Conservation (phyloP, 208 protist genomes). For the Novymonas esmeraldas region DNA sequence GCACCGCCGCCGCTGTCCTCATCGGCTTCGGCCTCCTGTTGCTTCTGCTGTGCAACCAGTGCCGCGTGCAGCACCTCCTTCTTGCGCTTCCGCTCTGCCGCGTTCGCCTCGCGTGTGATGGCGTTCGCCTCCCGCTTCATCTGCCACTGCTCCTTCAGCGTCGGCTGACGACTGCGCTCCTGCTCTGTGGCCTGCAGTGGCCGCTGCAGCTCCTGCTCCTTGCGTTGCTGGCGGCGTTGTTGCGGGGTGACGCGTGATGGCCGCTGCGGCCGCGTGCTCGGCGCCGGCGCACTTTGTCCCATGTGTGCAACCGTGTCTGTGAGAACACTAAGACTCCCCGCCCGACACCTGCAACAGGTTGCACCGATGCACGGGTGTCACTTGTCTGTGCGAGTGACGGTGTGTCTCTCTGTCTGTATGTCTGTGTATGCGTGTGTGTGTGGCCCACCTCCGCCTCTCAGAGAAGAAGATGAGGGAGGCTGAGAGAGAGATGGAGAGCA, state of each 20-base stretch:
- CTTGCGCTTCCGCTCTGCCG: conserved; percentile 21
- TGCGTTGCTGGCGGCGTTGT: conserved; percentile 1
- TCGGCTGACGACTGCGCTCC: conserved; percentile 9
- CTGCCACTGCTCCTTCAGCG: conserved; percentile 32
- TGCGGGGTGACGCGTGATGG: neutral
- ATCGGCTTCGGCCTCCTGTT: conserved; percentile 15
- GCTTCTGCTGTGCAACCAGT: conserved; percentile 21
- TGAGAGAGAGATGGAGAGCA: neutral
- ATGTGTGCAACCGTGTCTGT: conserved; percentile 1
- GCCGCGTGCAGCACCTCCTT: conserved; percentile 29
- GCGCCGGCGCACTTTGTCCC: conserved; percentile 9
- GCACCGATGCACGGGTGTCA: too few species aligned
- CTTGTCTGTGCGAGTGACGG: neutral
- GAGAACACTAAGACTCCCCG: too few species aligned
- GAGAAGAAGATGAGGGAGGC: conserved; percentile 1
- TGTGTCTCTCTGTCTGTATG: neutral
- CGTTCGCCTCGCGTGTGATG: conserved; percentile 14
- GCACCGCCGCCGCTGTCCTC: neutral
- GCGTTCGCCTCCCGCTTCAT: conserved; percentile 22
- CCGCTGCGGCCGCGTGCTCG: neutral
- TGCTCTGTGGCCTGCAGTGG: conserved; percentile 8
- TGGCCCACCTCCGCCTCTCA: neutral
- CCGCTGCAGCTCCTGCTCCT: neutral
- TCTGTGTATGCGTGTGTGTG: neutral
- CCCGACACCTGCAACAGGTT: too few species aligned